Base-by-base conservation (phyloP, 2,329 filamentous ascomycete species). In the Xylariaceae sp. region DNA sequence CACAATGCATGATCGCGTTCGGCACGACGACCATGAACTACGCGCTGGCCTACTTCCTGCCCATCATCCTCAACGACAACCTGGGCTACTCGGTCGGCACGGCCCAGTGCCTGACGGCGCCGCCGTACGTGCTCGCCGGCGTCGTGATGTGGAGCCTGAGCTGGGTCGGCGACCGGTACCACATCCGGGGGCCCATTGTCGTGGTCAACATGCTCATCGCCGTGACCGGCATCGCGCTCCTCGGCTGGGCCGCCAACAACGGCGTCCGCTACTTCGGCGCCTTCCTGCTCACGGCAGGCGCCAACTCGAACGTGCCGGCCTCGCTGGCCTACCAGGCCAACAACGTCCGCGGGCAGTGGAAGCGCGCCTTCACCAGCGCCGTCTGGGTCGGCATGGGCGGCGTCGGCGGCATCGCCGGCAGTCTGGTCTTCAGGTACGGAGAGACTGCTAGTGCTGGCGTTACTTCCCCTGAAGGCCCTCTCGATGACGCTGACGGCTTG, bases 321-420 rank as follows among this genome's bases (percentile, higher is more conserved):
- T 67, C 76, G 29, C 76, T 93, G 64, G 73, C 83, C 0, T 92
- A 86, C 62, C 85, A 90, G 62, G 83, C 84, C 26, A 92, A 90
- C 61, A 93, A 93, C 59, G 81, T 93, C 51, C 78, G 83, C 33
- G 86, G 85, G 0, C 85, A 92, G 61, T 93, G 85, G 84, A 93
- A 90, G 64, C 76, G 87, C 30, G 85, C 85, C 1, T 80, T 92
- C 46, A 80, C 77, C 55, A 83, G 77, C 38, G 83, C 85, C 3
- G 81, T 79, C 0, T 70, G 90, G 2, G 81, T 92, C 3, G 82
- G 80, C 1, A 76, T 83, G 31, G 84, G 84, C 6, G 84, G 83
- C 3, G 65, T 93, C 17, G 86, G 86, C 23, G 85, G 86, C 21
- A 92, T 92, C 42, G 74, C 75, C 1, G 83, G 83, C 17, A 76